Evolutionary conservation across 73 alveolate species (phyloP).

Genomic region (Tetrahymena thermophila): DNA sequence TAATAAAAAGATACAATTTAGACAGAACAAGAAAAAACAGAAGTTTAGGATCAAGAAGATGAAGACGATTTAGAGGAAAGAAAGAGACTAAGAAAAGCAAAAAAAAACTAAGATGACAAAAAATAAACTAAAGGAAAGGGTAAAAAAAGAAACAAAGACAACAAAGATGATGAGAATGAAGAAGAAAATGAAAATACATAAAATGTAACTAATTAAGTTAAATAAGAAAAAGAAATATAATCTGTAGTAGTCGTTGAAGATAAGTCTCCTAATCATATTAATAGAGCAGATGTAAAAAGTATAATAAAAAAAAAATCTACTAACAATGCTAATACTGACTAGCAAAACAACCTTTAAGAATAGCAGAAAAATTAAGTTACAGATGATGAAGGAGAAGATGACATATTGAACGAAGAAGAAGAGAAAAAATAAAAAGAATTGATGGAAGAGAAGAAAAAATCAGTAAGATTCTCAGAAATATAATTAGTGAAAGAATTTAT

Average conservation of each 20-base stretch:
- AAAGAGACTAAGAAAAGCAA: not conserved
- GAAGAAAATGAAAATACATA: not conserved
- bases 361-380: not conserved
- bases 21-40: not conserved
- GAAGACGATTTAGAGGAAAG: not conserved
- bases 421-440: not conserved
- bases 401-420: not conserved
- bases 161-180: not conserved
- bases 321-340: not conserved
- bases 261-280: not conserved
- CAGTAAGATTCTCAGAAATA: not conserved
- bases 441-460: not conserved
- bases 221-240: not conserved
- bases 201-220: not conserved
- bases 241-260: not conserved
- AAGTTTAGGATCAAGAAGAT: not conserved
- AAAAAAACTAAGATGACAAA: not conserved
- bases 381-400: not conserved
- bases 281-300: not conserved
- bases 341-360: not conserved
- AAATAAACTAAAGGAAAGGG: not conserved
- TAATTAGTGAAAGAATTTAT: not conserved
- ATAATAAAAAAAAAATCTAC: not conserved
- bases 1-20: not conserved
- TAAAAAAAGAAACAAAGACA: not conserved